Evolutionary conservation across 352 stramenopile genomes (phyloP).

Genomic region (Blastocystis sp.): DNA sequence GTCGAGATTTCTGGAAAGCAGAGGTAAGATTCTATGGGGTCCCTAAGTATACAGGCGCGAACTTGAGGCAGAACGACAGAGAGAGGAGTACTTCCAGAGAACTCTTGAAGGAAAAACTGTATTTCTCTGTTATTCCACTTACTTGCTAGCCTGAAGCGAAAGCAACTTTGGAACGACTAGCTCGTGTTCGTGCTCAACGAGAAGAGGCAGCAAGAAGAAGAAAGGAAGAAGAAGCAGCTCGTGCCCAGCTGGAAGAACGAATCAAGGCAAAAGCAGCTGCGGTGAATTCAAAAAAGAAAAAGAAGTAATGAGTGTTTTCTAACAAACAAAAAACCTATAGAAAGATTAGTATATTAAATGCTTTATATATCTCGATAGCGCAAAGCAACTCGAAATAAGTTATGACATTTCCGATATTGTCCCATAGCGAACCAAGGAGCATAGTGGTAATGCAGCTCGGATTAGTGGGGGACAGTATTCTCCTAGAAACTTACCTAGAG

Average conservation of each 20-base stretch:
- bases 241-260: not conserved
- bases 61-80: slow-evolving; percentile 14
- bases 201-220: slow-evolving; percentile 42
- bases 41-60: slow-evolving; percentile 7
- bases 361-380: slow-evolving; percentile 39
- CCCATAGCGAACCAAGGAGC: slow-evolving; percentile 33
- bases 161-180: slow-evolving; percentile 33
- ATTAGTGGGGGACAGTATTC: not conserved
- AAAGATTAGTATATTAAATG: slow-evolving; percentile 58
- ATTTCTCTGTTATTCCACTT: not conserved
- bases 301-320: slow-evolving; percentile 3
- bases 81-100: slow-evolving; percentile 41
- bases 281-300: slow-evolving; percentile 34
- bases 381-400: slow-evolving; percentile 2
- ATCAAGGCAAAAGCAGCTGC: slow-evolving; percentile 4
- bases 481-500: not conserved
- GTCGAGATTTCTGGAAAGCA: slow-evolving; percentile 51
- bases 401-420: slow-evolving; percentile 45
- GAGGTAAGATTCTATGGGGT: not conserved
- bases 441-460: not conserved
- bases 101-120: slow-evolving; percentile 54
- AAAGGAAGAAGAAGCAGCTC: slow-evolving; percentile 50
- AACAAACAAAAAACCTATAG: not conserved
- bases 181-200: slow-evolving; percentile 40
- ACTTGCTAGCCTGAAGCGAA: slow-evolving; percentile 22